Evolutionary conservation across 140 eudicot species (phyloP).

Genomic region (Oenanthe javanica): DNA sequence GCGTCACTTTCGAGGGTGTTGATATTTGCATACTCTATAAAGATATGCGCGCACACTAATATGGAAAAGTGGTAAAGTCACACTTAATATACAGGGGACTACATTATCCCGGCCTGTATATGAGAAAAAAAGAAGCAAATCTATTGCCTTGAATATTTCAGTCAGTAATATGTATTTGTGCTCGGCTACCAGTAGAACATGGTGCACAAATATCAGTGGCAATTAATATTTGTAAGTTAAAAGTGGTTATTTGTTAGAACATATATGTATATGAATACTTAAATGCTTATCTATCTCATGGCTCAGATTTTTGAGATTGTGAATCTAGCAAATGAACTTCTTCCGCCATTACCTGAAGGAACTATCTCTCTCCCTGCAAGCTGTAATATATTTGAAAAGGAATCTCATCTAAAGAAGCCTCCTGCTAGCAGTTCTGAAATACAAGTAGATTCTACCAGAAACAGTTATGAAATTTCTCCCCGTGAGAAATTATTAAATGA

Average conservation of each 20-base stretch:
- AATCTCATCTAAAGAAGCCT: slow-evolving; percentile 53
- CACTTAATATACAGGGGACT: background rate
- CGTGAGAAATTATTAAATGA: slow-evolving; percentile 62
- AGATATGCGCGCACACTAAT: background rate
- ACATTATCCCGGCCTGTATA: background rate
- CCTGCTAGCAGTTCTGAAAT: slow-evolving; percentile 39
- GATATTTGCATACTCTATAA: background rate
- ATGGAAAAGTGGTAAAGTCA: background rate
- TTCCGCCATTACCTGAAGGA: slow-evolving; percentile 90
- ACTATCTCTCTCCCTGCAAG: slow-evolving; percentile 65
- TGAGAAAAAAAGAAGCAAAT: background rate
- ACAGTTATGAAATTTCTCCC: slow-evolving; percentile 40
- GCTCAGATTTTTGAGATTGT: slow-evolving; percentile 85
- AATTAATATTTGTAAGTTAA: background rate
- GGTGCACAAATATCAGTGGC: background rate
- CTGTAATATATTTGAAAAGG: slow-evolving; percentile 56
- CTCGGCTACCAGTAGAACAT: background rate
- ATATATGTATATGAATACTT: background rate
- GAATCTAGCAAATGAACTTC: slow-evolving; percentile 97
- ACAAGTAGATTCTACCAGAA: slow-evolving; percentile 52
- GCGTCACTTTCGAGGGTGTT: background rate
- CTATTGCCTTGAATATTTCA: background rate
- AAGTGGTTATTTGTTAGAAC: background rate
- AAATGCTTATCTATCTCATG: background rate
- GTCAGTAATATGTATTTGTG: background rate